Base-by-base conservation (phyloP, 495 filamentous ascomycete genomes). In the Hypoxylon cercidicola region DNA sequence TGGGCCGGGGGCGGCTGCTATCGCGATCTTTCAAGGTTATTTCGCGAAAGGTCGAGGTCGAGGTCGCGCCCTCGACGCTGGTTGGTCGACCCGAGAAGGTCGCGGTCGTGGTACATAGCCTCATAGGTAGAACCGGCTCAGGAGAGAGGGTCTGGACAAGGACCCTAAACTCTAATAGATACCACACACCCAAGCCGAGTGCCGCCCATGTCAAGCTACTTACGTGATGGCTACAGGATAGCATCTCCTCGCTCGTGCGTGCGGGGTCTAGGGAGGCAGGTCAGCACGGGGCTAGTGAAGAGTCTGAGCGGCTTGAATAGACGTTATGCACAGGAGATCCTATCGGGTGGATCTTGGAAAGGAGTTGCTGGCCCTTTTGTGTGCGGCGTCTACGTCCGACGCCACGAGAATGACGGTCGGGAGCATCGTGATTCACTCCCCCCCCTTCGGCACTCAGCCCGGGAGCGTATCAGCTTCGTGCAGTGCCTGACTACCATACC, bases 191-290 rank as follows among this genome's bases (percentile, higher is more conserved):
- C 23, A 59, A 44, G 55, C 34, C 34, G 34, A 55, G 15, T 32
- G 1, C 39, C 53, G 39, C 61, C 54, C 46, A 50, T 62, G 45
- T 50, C 39, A 32, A 25, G 23, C 20, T 45, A 18, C 37, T 18
- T 43, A 43, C 15, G 7, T 40, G 37, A 16, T 7, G 4, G 16
- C 6, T 43, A 43, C 7, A 16, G 1, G 37, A 16, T 15, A 15
- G 16, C 8, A 5, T 43, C 40, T 32, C 18, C 5, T 46, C 5
- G 46, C 35, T 55, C 13, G 54, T 32, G 35, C 50, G 46, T 64
- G 60, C 51, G 60, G 50, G 66, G 55, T 60, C 60, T 64, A 56
- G 55, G 55, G 28, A 53, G 60, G 15, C 47, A 50, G 61, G 66
- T 52, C 49, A 45, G 45, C 65, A 56, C 47, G 59, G 30, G 54